Evolutionary conservation across 1,284 basidiomycete genomes (phyloP).

Genomic region (Ustilago hordei): DNA sequence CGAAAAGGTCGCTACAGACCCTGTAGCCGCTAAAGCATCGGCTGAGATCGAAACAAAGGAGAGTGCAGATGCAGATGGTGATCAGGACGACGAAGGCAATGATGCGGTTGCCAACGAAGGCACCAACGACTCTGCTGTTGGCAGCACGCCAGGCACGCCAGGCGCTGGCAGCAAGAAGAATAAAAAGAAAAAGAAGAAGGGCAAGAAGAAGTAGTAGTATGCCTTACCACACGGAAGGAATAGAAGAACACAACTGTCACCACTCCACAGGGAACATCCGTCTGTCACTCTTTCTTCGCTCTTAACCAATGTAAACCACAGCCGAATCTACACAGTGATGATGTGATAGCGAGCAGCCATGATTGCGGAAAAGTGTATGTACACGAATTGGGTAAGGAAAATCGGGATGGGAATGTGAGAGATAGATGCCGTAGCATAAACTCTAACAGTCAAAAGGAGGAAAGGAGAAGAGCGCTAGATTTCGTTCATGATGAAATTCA

Average conservation of each 20-base stretch:
- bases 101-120: slow-evolving; percentile 77
- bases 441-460: not conserved
- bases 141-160: slow-evolving; percentile 82
- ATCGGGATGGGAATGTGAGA: slow-evolving; percentile 1
- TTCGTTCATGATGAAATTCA: slow-evolving; percentile 3
- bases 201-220: slow-evolving; percentile 38
- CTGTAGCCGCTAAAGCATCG: not conserved
- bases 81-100: slow-evolving; percentile 75
- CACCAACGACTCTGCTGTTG: slow-evolving; percentile 78
- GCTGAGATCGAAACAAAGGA: slow-evolving; percentile 5
- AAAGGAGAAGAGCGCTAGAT: not conserved
- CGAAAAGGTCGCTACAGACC: not conserved
- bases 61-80: slow-evolving; percentile 73
- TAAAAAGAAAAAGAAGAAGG: slow-evolving; percentile 69
- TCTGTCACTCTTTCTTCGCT: not conserved
- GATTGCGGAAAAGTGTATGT: too few species aligned
- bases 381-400: not conserved
- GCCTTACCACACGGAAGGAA: not conserved
- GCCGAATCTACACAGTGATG: not conserved
- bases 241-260: not conserved
- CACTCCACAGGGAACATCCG: not conserved
- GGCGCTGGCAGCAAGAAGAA: slow-evolving; percentile 83
- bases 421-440: not conserved
- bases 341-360: not conserved
- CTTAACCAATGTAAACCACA: not conserved